Conservation (phyloP, 1,139 yeast species). For the Hansenula anomala region DNA sequence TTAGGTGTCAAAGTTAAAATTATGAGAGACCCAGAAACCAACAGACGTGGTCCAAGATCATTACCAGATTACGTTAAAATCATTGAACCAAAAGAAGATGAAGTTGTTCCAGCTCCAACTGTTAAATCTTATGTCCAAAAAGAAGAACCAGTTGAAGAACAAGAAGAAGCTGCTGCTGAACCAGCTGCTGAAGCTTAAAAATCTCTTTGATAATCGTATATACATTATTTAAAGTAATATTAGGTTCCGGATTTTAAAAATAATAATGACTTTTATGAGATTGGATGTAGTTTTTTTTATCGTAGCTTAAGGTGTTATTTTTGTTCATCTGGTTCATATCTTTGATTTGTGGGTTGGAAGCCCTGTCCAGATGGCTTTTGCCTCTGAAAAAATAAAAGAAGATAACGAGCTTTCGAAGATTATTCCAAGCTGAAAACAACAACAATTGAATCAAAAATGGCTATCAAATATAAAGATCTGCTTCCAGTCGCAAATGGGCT, state of each 20-base stretch:
- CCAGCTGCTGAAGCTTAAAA: conserved; percentile 19
- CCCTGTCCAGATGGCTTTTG: too few species aligned
- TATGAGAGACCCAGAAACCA: conserved; percentile 97
- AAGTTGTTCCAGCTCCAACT: conserved; percentile 78
- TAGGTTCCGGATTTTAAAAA: conserved; percentile 1
- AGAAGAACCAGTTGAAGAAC: conserved; percentile 26
- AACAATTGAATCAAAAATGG: conserved; percentile 11
- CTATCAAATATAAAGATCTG: conserved; percentile 36
- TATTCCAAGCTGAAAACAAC: too few species aligned
- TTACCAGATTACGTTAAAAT: conserved; percentile 97
- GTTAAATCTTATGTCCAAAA: conserved; percentile 68
- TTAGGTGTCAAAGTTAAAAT: conserved; percentile 99
- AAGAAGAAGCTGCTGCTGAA: conserved; percentile 26
- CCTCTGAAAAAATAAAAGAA: too few species aligned
- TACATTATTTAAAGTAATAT: background rate
- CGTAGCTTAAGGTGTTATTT: too few species aligned
- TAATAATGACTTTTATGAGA: background rate
- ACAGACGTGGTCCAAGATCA: conserved; percentile 84
- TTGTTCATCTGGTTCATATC: too few species aligned
- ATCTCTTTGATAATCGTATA: background rate
- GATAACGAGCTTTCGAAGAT: too few species aligned
- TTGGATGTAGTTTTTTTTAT: background rate
- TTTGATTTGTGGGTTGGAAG: too few species aligned
- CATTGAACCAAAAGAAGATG: conserved; percentile 97
- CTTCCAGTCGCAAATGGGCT: conserved; percentile 47